Percentiles rank a stretch among this genome's conserved stretches.
These are phyloP conservation scores for Golovinomyces cichoracearum DNA, from an alignment of 2,329 filamentous ascomycete genomes.

Conservation along the genomic window DNA sequence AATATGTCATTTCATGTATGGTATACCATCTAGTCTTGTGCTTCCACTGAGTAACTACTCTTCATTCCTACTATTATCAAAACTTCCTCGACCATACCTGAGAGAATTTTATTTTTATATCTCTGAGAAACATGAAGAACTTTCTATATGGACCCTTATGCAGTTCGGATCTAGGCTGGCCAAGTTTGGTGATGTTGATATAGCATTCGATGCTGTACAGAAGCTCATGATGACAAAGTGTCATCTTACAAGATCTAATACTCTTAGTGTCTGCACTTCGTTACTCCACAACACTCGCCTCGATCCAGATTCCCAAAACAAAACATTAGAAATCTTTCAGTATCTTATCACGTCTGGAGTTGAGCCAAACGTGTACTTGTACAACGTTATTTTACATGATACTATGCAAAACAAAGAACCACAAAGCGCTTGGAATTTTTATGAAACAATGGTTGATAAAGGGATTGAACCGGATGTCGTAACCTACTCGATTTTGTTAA, in stretches of 20 bases:
- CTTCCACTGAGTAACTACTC: slow-evolving; percentile 4
- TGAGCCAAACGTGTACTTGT: slow-evolving; percentile 32
- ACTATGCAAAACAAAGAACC: slow-evolving; percentile 39
- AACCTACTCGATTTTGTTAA: slow-evolving; percentile 44
- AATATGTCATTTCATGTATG: neutral
- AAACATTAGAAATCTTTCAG: slow-evolving; percentile 27
- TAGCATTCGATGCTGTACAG: slow-evolving; percentile 21
- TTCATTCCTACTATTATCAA: slow-evolving; percentile 6
- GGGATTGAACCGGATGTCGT: slow-evolving; percentile 36
- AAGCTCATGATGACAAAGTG: slow-evolving; percentile 16
- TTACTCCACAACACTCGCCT: slow-evolving; percentile 24
- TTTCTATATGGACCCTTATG: slow-evolving; percentile 6
- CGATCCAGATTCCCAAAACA: slow-evolving; percentile 17
- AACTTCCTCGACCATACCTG: slow-evolving; percentile 4
- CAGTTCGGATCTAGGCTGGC: slow-evolving; percentile 18
- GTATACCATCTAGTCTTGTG: slow-evolving; percentile 1
- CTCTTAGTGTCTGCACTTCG: slow-evolving; percentile 30
- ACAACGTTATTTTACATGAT: slow-evolving; percentile 45
- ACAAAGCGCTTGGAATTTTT: slow-evolving; percentile 36
- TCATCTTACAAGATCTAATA: slow-evolving; percentile 22
- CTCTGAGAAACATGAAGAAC: slow-evolving; percentile 3
- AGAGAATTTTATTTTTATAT: slow-evolving; percentile 8
- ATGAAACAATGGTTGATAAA: slow-evolving; percentile 32
- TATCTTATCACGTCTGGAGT: slow-evolving; percentile 33
- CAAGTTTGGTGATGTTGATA: slow-evolving; percentile 9